Base-by-base conservation (phyloP, 2,329 filamentous ascomycete genomes). In the Setomelanomma holmii region DNA sequence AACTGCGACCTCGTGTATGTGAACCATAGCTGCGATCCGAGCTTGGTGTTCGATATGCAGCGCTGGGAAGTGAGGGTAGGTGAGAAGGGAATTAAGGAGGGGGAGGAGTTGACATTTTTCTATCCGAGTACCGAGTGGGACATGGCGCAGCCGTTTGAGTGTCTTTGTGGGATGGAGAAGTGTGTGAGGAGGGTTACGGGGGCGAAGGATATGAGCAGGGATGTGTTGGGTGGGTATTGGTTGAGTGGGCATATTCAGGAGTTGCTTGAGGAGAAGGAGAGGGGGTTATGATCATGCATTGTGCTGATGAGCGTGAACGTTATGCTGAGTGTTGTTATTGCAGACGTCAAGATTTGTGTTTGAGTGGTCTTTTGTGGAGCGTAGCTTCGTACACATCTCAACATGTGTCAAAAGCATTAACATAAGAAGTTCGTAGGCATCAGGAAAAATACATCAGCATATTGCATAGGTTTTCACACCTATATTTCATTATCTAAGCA, bases 41-140 rank as follows among this genome's bases (percentile, higher is more conserved):
- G 77, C 3, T 56, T 85, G 12, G 76, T 82, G 45, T 83, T 85
- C 59, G 82, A 85, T 60, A 82, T 83, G 75, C 49, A 50, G 38
- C 49, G 57, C 4, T 71, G 68, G 67, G 82, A 82, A 61, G 76
- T 90, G 57, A 75, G 87, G 21, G 85, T 83, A 10, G 83, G 82
- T 5, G 82, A 56, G 6, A 66, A 65, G 1, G 72, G 70, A 0
- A 44, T 75, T 45, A 73, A 67, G 30, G 67, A 55, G 7, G 77
- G 77, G 1, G 76, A 78, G 30, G 74, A 76, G 45, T 53, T 79
- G 39, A 75, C 75, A 69, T 91, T 90, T 77, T 91, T 90, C 75
- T 91, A 91, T 64, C 87, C 88, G 4, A 89, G 86, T 47, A 90
- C 87, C 1, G 88, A 91, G 74, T 91, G 87, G 87, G 66, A 79